Percentiles rank a stretch among this genome's conserved stretches.
These are phyloP conservation scores for Beauveria medogensis DNA, from an alignment of 2,329 filamentous ascomycete genomes.

Conservation along the genomic window DNA sequence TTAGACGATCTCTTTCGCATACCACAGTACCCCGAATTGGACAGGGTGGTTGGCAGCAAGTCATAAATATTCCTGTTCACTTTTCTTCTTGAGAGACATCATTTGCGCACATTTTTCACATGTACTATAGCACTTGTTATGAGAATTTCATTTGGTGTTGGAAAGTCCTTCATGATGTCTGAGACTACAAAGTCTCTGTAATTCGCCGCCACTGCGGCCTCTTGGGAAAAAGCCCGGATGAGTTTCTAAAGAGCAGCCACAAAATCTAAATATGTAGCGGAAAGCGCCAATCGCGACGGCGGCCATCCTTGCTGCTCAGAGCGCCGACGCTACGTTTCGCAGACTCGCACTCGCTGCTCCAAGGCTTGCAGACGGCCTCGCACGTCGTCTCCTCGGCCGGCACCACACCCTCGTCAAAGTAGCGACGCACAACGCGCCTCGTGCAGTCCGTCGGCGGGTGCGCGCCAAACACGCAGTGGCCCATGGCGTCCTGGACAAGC, in stretches of 20 bases:
- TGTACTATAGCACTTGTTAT: no score
- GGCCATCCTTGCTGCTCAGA: background rate
- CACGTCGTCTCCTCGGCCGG: conserved; percentile 19
- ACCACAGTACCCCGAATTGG: background rate
- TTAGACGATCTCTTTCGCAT: background rate
- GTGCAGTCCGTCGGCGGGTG: conserved; percentile 16
- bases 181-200: no score
- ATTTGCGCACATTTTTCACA: no score
- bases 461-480: conserved; percentile 18
- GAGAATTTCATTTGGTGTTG: no score
- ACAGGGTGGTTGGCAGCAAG: background rate
- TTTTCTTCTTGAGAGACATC: no score
- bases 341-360: conserved; percentile 6
- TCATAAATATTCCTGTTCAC: no score
- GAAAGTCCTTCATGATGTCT: no score
- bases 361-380: conserved; percentile 16
- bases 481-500: conserved; percentile 22
- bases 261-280: conserved; percentile 2
- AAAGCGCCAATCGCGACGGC: background rate
- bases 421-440: conserved; percentile 16
- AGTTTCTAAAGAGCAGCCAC: background rate
- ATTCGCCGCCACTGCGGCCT: no score
- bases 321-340: no score
- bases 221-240: background rate
- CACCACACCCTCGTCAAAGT: conserved; percentile 23